These are phyloP conservation scores for Pythium phragmiticola DNA, from an alignment of 352 stramenopile species.

Conservation along the genomic window DNA sequence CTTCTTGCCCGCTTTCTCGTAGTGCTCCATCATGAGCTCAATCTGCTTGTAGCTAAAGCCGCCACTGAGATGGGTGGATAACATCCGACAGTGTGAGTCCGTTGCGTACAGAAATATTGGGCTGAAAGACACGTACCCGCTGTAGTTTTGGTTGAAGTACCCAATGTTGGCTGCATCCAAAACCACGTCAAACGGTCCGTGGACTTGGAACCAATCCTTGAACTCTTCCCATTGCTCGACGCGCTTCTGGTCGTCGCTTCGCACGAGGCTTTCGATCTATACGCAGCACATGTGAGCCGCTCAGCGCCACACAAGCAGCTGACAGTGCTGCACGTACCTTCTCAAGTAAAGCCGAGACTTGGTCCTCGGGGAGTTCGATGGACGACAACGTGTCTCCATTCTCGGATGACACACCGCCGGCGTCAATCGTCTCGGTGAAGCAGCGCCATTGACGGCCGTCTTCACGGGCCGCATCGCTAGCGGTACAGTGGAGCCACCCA, in stretches of 20 bases:
- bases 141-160: slow-evolving; percentile 97
- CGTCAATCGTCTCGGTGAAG: slow-evolving; percentile 49
- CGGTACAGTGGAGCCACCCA: not conserved
- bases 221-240: slow-evolving; percentile 79
- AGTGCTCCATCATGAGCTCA: slow-evolving; percentile 91
- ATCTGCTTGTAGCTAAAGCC: slow-evolving; percentile 97
- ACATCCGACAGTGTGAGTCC: not conserved
- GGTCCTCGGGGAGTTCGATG: slow-evolving; percentile 52
- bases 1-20: slow-evolving; percentile 83
- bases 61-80: slow-evolving; percentile 45
- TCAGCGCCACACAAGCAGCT: not conserved
- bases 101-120: not conserved
- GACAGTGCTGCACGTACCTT: slow-evolving; percentile 41
- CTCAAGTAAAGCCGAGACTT: slow-evolving; percentile 46
- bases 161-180: slow-evolving; percentile 98
- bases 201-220: slow-evolving; percentile 69
- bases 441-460: slow-evolving; percentile 58
- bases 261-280: slow-evolving; percentile 79
- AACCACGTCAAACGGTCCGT: slow-evolving; percentile 90
- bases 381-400: slow-evolving; percentile 64
- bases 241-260: slow-evolving; percentile 58
- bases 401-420: slow-evolving; percentile 54
- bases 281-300: not conserved
- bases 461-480: slow-evolving; percentile 60
- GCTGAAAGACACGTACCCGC: slow-evolving; percentile 43